Evolutionary conservation across 2,329 filamentous ascomycete species (phyloP), one percentile per base, ranked within the genome.

Genomic region (Diaporthe amygdali): DNA sequence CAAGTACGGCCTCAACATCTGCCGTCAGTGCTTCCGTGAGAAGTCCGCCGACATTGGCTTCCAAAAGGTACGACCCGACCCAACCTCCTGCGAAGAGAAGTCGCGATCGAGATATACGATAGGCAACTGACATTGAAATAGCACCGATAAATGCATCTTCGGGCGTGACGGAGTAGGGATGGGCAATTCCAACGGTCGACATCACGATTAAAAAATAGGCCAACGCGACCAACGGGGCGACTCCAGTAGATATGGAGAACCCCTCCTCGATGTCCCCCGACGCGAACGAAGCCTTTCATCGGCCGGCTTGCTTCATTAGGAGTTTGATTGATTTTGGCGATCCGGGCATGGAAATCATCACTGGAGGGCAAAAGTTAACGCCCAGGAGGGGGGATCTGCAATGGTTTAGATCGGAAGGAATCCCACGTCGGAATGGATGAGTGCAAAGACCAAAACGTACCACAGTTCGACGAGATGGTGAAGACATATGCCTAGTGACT

Each of bases 1-100:
- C 90, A 99, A 99, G 90, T 99, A 99, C 89, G 96, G 96, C 84
- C 91, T 98, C 80, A 94, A 97, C 87, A 90, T 93, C 83, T 93
- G 91, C 90, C 90, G 91, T 89, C 91, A 93, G 84, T 93, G 91
- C 89, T 93, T 92, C 89, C 89, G 91, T 81, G 91, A 93, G 88
- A 92, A 92, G 88, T 84, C 89, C 77, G 84, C 89, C 84, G 91
- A 93, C 82, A 92, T 93, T 84, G 91, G 91, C 80, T 93, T 93
- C 85, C 86, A 89, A 86, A 92, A 93, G 91, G 90, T 91, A 81
- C 80, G 83, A 76, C 59, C 59, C n/a, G 44, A 67, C 37, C 39
- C 55, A 30, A 59, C 6, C 44, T 27, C 55, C n/a, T 34, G 20
- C 39, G 30, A 27, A 49, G 22, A 37, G 6, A n/a, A 25, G n/a